These are phyloP conservation scores for Hypoxylon sp. DNA, from an alignment of 2,329 filamentous ascomycete genomes.

Conservation along the genomic window DNA sequence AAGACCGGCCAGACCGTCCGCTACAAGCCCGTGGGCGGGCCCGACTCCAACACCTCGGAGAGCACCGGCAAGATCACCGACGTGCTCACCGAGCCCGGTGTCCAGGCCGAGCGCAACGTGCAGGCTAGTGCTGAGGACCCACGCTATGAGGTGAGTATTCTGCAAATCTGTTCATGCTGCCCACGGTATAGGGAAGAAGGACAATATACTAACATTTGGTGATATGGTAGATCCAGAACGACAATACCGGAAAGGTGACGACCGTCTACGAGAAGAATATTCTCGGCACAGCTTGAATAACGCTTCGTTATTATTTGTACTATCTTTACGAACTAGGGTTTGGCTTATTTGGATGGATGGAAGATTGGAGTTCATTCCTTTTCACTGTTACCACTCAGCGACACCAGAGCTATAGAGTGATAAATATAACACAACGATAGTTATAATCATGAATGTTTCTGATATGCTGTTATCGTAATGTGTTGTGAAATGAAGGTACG, in stretches of 20 bases:
- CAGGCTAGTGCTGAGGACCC: slow-evolving; percentile 47
- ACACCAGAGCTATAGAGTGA: neutral
- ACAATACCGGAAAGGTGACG: slow-evolving; percentile 50
- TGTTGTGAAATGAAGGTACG: no score
- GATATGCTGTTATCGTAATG: no score
- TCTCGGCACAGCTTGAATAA: slow-evolving; percentile 42
- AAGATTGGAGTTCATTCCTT: neutral
- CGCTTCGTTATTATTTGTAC: no score
- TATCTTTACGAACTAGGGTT: neutral
- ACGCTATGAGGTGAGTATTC: slow-evolving; percentile 47
- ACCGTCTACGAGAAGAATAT: slow-evolving; percentile 51
- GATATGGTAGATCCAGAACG: slow-evolving; percentile 49
- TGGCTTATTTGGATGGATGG: neutral
- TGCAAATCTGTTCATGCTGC: neutral
- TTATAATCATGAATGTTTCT: neutral
- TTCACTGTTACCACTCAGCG: neutral
- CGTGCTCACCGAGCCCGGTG: slow-evolving; percentile 49
- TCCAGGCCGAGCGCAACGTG: slow-evolving; percentile 48
- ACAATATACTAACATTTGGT: no score
- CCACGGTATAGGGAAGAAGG: no score
- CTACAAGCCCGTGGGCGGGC: slow-evolving; percentile 52
- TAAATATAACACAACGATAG: neutral
- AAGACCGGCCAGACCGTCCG: slow-evolving; percentile 47
- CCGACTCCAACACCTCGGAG: slow-evolving; percentile 49
- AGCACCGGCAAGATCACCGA: slow-evolving; percentile 49